Base-by-base conservation (phyloP, 257 asterid genomes). In the Primulina eburnea region DNA sequence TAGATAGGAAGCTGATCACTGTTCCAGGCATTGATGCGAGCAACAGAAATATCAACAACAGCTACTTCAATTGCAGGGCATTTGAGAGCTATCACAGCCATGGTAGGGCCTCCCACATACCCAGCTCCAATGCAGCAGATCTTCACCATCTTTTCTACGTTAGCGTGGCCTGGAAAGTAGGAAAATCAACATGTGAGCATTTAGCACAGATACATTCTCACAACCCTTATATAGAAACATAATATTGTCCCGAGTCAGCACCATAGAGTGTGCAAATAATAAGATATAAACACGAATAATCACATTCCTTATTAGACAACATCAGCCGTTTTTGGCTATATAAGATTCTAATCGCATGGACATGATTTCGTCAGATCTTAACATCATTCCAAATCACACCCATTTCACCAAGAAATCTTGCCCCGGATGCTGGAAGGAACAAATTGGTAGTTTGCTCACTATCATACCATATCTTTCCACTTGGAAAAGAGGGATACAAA, bases 1-100 rank as follows among this genome's bases (percentile, higher is more conserved):
- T 70, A 70, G 43, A 70, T 70, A 16, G 74, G 74, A 24, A 70
- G 74, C 30, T 28, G 38, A 38, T 70, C 74, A 50, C 74, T 70
- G 26, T 70, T 70, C 74, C 74, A 70, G 14, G 74, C 74, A 40
- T 30, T 53, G 71, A 50, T 67, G 17, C 59, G 71, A 29, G 38
- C 62, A 50, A 50, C 57, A 50, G 57, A 50, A 50, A 50, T 50
- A 50, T 50, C 57, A 50, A 50, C 57, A 50, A 50, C 57, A 50
- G 57, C 57, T 50, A 50, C 57, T 50, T 50, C 57, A 50, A 50
- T 50, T 16, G 8, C 8, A 50, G 57, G 57, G 57, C 57, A 50
- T 50, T 50, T 50, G 57, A 50, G 57, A 5, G 57, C 57, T 50
- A 50, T 50, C 21, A 50, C 57, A 50, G 57, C 57, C 57, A 50